A percentile compares a stretch with the other conserved stretches of the same genome.
Evolutionary conservation across 495 filamentous ascomycete species (phyloP).

Genomic region (Massariosphaeria phaeospora): DNA sequence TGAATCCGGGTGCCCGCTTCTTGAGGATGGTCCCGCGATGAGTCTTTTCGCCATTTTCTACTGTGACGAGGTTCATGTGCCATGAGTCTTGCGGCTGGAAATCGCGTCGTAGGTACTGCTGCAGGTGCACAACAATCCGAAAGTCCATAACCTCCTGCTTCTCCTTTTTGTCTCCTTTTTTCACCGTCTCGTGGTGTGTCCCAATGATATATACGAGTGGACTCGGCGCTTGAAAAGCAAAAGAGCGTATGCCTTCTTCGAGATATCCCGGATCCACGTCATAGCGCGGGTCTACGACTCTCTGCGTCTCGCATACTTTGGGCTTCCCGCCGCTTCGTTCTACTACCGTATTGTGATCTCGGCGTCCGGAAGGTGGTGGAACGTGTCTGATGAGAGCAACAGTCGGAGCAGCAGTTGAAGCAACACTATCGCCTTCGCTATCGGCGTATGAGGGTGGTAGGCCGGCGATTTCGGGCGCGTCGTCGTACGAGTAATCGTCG

Average conservation of each 20-base stretch:
- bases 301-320: conserved; percentile 17
- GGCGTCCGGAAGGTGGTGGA: conserved; percentile 13
- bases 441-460: conserved; percentile 36
- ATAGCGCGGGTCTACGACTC: conserved; percentile 34
- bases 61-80: conserved; percentile 22
- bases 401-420: conserved; percentile 1
- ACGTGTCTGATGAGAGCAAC: conserved; percentile 17
- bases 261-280: conserved; percentile 44
- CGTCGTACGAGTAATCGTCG: conserved; percentile 36
- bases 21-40: conserved; percentile 35
- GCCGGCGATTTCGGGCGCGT: conserved; percentile 30
- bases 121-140: conserved; percentile 49
- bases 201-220: conserved; percentile 48
- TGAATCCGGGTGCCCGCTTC: conserved; percentile 29
- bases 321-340: conserved; percentile 1
- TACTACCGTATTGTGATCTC: conserved; percentile 9
- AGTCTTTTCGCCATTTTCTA: conserved; percentile 33
- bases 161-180: conserved; percentile 46
- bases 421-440: conserved; percentile 14
- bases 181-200: conserved; percentile 46
- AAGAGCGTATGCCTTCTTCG: conserved; percentile 40
- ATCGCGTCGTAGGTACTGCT: conserved; percentile 42
- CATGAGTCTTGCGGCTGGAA: conserved; percentile 2
- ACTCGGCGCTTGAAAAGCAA: conserved; percentile 19
- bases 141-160: conserved; percentile 47